phyloP scores from a whole-genome alignment of 1,284 basidiomycete genomes.

The Microstroma glucosiphilum region DNA sequence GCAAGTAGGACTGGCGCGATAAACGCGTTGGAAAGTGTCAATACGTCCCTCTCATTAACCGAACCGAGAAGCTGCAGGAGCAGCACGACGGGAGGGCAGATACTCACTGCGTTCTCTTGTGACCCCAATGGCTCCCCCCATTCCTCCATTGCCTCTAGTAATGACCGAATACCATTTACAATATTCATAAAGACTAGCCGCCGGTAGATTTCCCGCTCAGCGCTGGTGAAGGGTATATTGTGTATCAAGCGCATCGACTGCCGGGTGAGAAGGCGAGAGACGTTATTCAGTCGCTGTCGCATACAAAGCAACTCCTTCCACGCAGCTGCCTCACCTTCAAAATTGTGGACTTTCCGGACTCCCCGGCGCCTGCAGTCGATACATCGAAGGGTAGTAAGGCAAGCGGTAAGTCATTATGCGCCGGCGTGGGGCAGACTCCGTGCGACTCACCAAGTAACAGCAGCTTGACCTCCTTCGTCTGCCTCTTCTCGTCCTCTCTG shows the following conservation, averaged over 20 bases:
- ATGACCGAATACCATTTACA: slow-evolving; percentile 70
- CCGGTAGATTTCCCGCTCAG: slow-evolving; percentile 66
- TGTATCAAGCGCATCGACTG: slow-evolving; percentile 86
- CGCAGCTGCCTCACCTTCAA: slow-evolving; percentile 62
- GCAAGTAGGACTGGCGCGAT: slow-evolving; percentile 10
- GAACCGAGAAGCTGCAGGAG: no score
- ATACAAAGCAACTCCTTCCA: no score
- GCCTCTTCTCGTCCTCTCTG: slow-evolving; percentile 33
- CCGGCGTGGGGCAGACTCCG: neutral
- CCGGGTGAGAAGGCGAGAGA: slow-evolving; percentile 15
- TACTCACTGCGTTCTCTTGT: slow-evolving; percentile 49
- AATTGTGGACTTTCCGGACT: slow-evolving; percentile 86
- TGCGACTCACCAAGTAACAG: slow-evolving; percentile 61
- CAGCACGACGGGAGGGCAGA: no score
- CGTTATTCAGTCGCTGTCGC: neutral
- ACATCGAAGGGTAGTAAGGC: neutral
- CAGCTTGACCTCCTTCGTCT: slow-evolving; percentile 32
- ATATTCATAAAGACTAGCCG: slow-evolving; percentile 88
- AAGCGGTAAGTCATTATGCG: neutral
- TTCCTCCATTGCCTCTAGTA: slow-evolving; percentile 82
- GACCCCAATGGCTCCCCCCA: slow-evolving; percentile 66
- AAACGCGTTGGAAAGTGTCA: neutral
- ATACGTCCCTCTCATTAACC: no score
- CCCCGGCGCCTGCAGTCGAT: slow-evolving; percentile 64
- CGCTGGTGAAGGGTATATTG: slow-evolving; percentile 65